Evolutionary conservation across 805 yeast genomes (phyloP).

Genomic region (Scheffersomyces coipomensis): DNA sequence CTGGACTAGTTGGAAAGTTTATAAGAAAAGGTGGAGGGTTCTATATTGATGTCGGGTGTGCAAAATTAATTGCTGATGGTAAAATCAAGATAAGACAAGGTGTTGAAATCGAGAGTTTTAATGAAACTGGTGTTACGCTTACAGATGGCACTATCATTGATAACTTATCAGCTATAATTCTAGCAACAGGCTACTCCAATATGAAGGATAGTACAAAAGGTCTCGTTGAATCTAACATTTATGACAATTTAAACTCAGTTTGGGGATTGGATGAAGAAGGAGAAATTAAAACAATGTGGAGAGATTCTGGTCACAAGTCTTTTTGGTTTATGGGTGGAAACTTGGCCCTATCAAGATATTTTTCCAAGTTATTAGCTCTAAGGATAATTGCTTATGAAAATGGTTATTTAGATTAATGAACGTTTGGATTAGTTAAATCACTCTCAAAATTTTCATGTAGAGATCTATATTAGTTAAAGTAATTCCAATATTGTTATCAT

Average conservation of each 20-base stretch:
- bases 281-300: conserved; percentile 36
- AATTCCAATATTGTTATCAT: too few relatives aligned
- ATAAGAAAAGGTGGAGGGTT: conserved; percentile 46
- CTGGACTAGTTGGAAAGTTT: conserved; percentile 41
- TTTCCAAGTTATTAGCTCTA: conserved; percentile 38
- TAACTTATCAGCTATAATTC: conserved; percentile 36
- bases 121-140: conserved; percentile 37
- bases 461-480: too few relatives aligned
- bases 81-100: conserved; percentile 37
- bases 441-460: too few relatives aligned
- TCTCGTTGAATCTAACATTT: conserved; percentile 35
- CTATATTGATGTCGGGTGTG: conserved; percentile 46
- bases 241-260: conserved; percentile 32
- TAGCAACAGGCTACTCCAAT: conserved; percentile 45
- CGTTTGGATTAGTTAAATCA: too few relatives aligned
- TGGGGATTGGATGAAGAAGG: conserved; percentile 47
- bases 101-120: conserved; percentile 29
- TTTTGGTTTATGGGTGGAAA: conserved; percentile 45
- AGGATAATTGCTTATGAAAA: conserved; percentile 32
- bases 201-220: conserved; percentile 40
- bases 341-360: conserved; percentile 35
- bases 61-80: conserved; percentile 36
- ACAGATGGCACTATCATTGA: conserved; percentile 35
- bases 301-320: conserved; percentile 39
- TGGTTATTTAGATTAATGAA: conserved; percentile 6